A percentile compares a stretch with the other conserved stretches of the same genome.
Conservation (phyloP, 495 filamentous ascomycete species). For the Daldinia childiae region DNA sequence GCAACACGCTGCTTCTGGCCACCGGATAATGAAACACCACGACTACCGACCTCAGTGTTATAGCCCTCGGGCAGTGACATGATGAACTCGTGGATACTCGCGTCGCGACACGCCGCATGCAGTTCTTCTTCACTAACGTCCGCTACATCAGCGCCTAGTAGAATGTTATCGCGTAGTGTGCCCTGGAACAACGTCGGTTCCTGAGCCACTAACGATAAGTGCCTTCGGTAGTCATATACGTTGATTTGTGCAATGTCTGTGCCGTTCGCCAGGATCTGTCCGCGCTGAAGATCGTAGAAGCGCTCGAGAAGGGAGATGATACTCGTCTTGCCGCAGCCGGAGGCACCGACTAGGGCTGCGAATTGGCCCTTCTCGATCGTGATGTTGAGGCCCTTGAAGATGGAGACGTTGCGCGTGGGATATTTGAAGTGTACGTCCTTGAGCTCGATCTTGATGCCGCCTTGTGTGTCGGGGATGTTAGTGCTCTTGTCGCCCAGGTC, state of each 20-base stretch:
- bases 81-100: constrained; percentile 75
- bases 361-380: constrained; percentile 73
- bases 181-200: constrained; percentile 67
- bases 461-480: constrained; percentile 45
- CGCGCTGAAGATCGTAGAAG: constrained; percentile 71
- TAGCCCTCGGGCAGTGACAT: constrained; percentile 70
- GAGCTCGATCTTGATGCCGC: constrained; percentile 67
- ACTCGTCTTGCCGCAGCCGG: constrained; percentile 80
- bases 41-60: constrained; percentile 70
- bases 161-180: constrained; percentile 69
- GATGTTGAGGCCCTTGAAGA: constrained; percentile 65
- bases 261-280: constrained; percentile 66
- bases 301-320: constrained; percentile 73
- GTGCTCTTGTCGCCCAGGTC: constrained; percentile 15
- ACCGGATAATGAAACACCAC: constrained; percentile 74
- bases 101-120: constrained; percentile 67
- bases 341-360: constrained; percentile 76
- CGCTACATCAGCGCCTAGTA: constrained; percentile 59
- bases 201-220: constrained; percentile 71
- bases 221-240: constrained; percentile 63
- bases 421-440: constrained; percentile 71
- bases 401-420: constrained; percentile 61
- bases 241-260: constrained; percentile 60
- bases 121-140: constrained; percentile 63
- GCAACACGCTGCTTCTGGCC: constrained; percentile 85